These are phyloP conservation scores for Colletotrichum coccodes DNA, from an alignment of 2,329 filamentous ascomycete genomes.

Conservation along the genomic window DNA sequence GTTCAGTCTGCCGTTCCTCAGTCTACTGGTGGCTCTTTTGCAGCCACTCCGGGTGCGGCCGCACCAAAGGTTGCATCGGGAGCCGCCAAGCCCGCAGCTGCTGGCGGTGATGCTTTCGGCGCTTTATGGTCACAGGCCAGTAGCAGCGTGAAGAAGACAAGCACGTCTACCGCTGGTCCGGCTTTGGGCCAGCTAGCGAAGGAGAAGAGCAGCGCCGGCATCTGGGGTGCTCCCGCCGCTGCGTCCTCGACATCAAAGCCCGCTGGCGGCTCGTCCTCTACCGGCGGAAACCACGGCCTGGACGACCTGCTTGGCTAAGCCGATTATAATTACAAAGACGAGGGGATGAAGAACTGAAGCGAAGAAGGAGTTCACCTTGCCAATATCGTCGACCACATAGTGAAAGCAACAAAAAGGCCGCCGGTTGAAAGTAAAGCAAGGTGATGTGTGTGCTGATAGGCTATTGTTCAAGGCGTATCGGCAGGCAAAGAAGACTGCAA, in stretches of 20 bases:
- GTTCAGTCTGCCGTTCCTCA: slow-evolving; percentile 61
- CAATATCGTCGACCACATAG: slow-evolving; percentile 4
- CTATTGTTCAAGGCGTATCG: slow-evolving; percentile 53
- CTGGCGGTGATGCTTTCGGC: slow-evolving; percentile 87
- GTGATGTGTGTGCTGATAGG: slow-evolving; percentile 44
- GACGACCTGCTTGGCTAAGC: slow-evolving; percentile 60
- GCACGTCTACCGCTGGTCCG: slow-evolving; percentile 71
- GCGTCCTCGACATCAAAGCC: slow-evolving; percentile 42
- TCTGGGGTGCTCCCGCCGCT: slow-evolving; percentile 82
- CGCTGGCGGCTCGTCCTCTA: slow-evolving; percentile 30
- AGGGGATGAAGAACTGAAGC: not conserved
- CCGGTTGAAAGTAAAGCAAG: not conserved
- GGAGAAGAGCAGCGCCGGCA: slow-evolving; percentile 93
- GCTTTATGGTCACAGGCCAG: slow-evolving; percentile 84
- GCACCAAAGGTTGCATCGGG: slow-evolving; percentile 60
- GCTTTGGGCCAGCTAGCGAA: slow-evolving; percentile 96
- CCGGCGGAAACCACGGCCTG: slow-evolving; percentile 46
- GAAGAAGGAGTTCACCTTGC: not conserved
- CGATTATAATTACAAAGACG: not conserved
- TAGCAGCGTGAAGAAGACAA: slow-evolving; percentile 78
- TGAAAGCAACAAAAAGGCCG: slow-evolving; percentile 22
- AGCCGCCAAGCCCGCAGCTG: slow-evolving; percentile 63
- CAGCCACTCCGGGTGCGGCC: slow-evolving; percentile 45
- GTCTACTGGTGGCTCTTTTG: slow-evolving; percentile 35
- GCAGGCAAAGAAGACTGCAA: slow-evolving; percentile 49